These are phyloP conservation scores for Colletotrichum euphorbiae DNA, from an alignment of 2,329 filamentous ascomycete species.

Conservation along the genomic window DNA sequence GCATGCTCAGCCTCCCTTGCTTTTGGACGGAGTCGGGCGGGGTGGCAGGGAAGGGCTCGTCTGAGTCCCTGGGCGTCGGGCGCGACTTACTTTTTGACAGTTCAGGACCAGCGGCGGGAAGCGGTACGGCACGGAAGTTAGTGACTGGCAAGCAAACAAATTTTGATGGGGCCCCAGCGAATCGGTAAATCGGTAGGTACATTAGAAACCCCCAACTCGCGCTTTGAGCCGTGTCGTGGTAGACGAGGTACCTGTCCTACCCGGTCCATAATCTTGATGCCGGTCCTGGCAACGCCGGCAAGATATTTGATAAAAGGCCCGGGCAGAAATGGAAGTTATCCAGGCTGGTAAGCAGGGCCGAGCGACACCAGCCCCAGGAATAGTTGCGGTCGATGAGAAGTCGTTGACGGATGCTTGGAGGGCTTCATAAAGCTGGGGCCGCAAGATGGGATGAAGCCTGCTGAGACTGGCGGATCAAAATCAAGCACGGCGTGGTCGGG, in stretches of 20 bases:
- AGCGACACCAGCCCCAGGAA: no score
- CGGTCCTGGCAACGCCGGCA: not conserved
- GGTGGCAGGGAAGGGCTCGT: conserved; percentile 3
- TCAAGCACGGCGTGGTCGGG: conserved; percentile 31
- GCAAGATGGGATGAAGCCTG: conserved; percentile 38
- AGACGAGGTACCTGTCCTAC: conserved; percentile 10
- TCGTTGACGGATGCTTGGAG: conserved; percentile 12
- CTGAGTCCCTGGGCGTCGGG: conserved; percentile 19
- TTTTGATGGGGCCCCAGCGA: conserved; percentile 17
- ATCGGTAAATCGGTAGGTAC: conserved; percentile 22
- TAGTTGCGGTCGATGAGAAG: not conserved
- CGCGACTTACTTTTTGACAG: conserved; percentile 15
- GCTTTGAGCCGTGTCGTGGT: not conserved
- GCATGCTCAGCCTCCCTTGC: conserved; percentile 16
- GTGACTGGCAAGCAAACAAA: conserved; percentile 38
- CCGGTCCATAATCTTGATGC: not conserved
- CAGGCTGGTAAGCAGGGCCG: not conserved
- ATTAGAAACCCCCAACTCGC: conserved; percentile 16
- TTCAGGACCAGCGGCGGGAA: conserved; percentile 33
- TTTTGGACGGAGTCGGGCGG: conserved; percentile 27
- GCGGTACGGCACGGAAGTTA: conserved; percentile 40
- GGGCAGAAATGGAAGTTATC: not conserved
- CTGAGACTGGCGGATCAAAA: conserved; percentile 26
- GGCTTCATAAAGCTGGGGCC: conserved; percentile 21
- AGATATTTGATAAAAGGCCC: not conserved